Evolutionary conservation across 1,284 basidiomycete species (phyloP), one percentile per base, ranked within the genome.

Genomic region (Caloboletus firmus): DNA sequence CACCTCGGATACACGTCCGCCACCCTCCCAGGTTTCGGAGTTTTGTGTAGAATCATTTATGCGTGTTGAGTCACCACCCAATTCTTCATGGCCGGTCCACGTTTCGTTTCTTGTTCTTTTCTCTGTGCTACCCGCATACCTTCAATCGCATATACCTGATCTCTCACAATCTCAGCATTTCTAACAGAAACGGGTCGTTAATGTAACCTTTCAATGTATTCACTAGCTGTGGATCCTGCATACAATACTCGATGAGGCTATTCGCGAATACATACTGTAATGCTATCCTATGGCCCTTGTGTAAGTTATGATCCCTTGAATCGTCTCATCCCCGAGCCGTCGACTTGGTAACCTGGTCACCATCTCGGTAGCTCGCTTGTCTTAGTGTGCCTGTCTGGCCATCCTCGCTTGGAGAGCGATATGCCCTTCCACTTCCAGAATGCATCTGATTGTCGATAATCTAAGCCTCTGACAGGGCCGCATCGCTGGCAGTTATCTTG

Each of bases 121-220:
- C 26, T 20, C 28, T 18, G n/a, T 44, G 35, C 18, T 22, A 45
- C 49, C 20, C 17, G 55, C 62, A 68, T 57, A 39, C 28, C 31
- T 50, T 42, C 43, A 39, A 52, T 22, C 52, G 47, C 65, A 66
- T 57, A 65, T 65, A 69, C 63, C 67, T 68, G 43, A 53, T 53
- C 58, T 46, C 42, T 59, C 51, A 11, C 60, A 64, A 55, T 55
- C 47, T 56, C 54, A 44, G 55, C 64, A 65, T 65, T 39, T 58
- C 45, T 63, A 67, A 32, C 66, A 65, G 63, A 67, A 59, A 58
- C 57, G 47, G 36, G 52, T 28, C 46, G 57, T 66, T 65, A 68
- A 62, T 68, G 62, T 65, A 67, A 55, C 35, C 10, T 50, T 63
- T 52, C 44, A 51, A n/a, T 68, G 66, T 65, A 65, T 56, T 55